Conservation (phyloP, 176 grass and related monocot species). For the Aegilops tauschii region DNA sequence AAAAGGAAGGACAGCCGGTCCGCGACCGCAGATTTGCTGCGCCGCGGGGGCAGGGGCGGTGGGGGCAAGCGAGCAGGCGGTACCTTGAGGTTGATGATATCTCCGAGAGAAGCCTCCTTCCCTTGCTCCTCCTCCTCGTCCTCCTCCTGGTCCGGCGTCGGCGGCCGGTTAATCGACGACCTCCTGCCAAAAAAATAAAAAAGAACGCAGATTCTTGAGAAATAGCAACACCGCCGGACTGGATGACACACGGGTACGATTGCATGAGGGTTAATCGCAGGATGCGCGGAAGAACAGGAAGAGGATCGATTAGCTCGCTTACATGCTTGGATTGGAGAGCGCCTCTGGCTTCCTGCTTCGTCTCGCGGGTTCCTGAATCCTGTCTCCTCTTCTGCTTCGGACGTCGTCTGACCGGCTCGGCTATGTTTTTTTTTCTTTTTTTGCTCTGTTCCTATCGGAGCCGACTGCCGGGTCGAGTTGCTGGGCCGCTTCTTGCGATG, state of each 20-base stretch:
- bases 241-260: not conserved
- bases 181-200: constrained; percentile 44
- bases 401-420: not conserved
- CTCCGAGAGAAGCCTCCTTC: constrained; percentile 72
- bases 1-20: not conserved
- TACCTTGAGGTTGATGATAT: constrained; percentile 97
- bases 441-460: not conserved
- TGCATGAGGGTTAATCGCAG: not conserved
- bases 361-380: not conserved
- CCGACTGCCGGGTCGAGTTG: not conserved
- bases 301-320: constrained; percentile 22
- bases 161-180: constrained; percentile 89
- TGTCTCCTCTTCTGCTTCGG: not conserved
- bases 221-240: not conserved
- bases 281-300: not conserved
- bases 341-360: constrained; percentile 1
- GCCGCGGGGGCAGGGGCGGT: not conserved
- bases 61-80: not conserved
- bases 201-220: not conserved
- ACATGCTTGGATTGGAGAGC: constrained; percentile 40
- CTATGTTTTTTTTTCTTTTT: not conserved
- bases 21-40: not conserved
- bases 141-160: constrained; percentile 74
- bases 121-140: constrained; percentile 53
- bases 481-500: not conserved